Percentiles rank a stretch among this genome's conserved stretches.
These are phyloP conservation scores for Sporothrix dimorphospora DNA, from an alignment of 2,329 filamentous ascomycete species.

Conservation along the genomic window DNA sequence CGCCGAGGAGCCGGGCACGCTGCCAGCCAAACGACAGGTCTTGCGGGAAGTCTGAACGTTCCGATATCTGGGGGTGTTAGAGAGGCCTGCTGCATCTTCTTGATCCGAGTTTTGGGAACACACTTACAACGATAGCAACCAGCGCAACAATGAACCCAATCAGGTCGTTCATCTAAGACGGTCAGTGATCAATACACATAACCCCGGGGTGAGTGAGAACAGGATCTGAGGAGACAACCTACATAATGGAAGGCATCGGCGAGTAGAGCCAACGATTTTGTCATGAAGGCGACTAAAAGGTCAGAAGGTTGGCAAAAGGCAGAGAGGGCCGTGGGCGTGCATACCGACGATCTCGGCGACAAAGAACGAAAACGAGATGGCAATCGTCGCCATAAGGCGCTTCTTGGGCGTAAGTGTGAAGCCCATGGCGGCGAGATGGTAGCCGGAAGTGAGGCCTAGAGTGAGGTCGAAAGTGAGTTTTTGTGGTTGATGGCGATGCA, in stretches of 20 bases:
- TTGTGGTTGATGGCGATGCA: not conserved
- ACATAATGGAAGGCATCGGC: conserved; percentile 82
- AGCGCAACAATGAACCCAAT: conserved; percentile 70
- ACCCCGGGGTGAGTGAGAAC: conserved; percentile 37
- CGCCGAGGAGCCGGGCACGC: conserved; percentile 70
- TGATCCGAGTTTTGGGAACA: not conserved
- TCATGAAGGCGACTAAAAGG: conserved; percentile 65
- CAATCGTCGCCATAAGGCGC: conserved; percentile 52
- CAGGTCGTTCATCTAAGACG: conserved; percentile 67
- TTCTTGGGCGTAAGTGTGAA: conserved; percentile 48
- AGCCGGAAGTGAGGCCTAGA: not conserved
- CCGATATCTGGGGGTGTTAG: conserved; percentile 53
- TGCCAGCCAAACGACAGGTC: conserved; percentile 76
- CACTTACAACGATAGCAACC: conserved; percentile 61
- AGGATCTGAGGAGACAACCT: conserved; percentile 38
- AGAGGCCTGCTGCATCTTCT: too few relatives aligned
- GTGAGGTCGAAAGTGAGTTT: not conserved
- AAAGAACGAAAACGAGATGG: conserved; percentile 56
- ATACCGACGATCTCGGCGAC: conserved; percentile 54
- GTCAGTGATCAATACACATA: conserved; percentile 42
- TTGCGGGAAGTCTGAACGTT: conserved; percentile 59
- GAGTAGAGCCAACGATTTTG: conserved; percentile 70
- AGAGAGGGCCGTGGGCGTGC: conserved; percentile 25
- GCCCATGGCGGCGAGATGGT: conserved; percentile 39
- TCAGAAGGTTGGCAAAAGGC: not conserved